phyloP scores from a whole-genome alignment of 805 yeast species.

The Candida caryicola region DNA sequence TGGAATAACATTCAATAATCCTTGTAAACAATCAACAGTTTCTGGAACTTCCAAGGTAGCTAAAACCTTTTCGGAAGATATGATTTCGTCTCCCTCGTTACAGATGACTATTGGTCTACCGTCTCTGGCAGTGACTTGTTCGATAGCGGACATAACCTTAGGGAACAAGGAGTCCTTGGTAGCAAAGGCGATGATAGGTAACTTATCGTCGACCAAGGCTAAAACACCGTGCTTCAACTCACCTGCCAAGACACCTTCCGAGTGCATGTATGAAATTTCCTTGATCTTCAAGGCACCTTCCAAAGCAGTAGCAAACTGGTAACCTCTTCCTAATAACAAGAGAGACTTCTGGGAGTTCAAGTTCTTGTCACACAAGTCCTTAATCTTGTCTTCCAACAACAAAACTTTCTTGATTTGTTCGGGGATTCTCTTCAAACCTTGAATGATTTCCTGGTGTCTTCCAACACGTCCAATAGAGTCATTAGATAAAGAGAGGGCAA shows the following conservation, averaged over 20 bases:
- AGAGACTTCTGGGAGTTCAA: conserved; percentile 82
- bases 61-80: conserved; percentile 53
- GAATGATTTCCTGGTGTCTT: conserved; percentile 83
- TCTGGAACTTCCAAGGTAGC: conserved; percentile 87
- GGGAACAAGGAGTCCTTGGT: conserved; percentile 96
- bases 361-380: conserved; percentile 66
- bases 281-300: conserved; percentile 98
- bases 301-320: conserved; percentile 93
- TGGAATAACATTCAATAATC: conserved; percentile 90
- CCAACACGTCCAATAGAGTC: conserved; percentile 74
- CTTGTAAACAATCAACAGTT: conserved; percentile 97
- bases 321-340: conserved; percentile 93
- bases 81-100: conserved; percentile 72
- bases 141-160: conserved; percentile 90
- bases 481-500: conserved; percentile 91
- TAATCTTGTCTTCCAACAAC: conserved; percentile 68
- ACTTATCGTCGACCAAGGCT: conserved; percentile 89
- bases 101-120: conserved; percentile 95
- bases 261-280: conserved; percentile 97
- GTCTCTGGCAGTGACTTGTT: conserved; percentile 95
- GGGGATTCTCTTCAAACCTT: conserved; percentile 81
- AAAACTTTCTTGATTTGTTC: conserved; percentile 79
- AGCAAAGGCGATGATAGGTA: conserved; percentile 94
- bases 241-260: conserved; percentile 99
- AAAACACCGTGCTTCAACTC: conserved; percentile 98